Evolutionary conservation across 2,329 filamentous ascomycete species (phyloP), one percentile per base, ranked within the genome.

Genomic region (Amauroascus verrucosus): DNA sequence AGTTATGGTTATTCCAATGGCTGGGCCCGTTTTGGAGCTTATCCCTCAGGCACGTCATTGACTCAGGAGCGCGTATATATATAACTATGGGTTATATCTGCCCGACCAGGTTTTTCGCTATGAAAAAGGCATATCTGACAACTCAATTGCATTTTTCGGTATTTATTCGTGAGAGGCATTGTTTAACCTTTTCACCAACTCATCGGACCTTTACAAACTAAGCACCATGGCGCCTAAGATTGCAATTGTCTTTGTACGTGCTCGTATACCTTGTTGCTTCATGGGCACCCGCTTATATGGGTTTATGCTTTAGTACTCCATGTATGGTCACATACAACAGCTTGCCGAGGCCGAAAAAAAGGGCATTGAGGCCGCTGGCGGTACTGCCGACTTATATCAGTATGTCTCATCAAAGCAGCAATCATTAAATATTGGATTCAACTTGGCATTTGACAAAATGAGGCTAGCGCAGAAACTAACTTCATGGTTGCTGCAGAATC

Each of bases 261-360:
- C 40, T 54, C 49, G 7, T 24, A 32, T 9, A 9, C 26, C 14
- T 16, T 48, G 9, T 18, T 20, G 9, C 6, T 35, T 9, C 9
- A 14, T 24, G 18, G 14, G 16, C 45, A 35, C 24, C n/a, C 16
- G 32, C 53, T 47, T 13, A 43, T 20, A 16, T 30, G 22, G 4
- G 26, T 30, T 30, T n/a, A n/a, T n/a, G 5, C 38, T 5, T 16
- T 47, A 93, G 87, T 95, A 95, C 77, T 94, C 88, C 61, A 86
- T 89, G 81, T 95, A 93, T 75, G 91, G 93, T 73, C 90, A 96
- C 75, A 85, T 96, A 73, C 75, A 79, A 72, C 74, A 83, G 67
- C 72, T 96, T 64, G 93, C 91, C 65, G 83, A 93, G 71, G 88
- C 89, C 59, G 90, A 97, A 77, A 86, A 90, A 78, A 82, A 80